Percentiles rank a stretch among this genome's conserved stretches.
These are phyloP conservation scores for Plasmodium adleri DNA, from an alignment of 169 alveolate species.

Conservation along the genomic window DNA sequence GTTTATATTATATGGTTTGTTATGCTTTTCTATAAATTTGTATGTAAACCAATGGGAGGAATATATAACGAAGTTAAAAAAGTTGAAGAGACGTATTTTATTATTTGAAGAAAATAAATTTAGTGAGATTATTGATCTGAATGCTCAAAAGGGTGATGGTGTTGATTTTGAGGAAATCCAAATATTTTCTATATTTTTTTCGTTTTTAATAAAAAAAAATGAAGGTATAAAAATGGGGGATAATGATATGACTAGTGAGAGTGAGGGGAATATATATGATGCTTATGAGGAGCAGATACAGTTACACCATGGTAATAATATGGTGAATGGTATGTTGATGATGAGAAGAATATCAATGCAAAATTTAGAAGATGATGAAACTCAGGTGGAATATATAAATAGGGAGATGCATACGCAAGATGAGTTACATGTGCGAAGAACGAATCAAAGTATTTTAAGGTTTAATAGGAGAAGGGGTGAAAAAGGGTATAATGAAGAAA, in stretches of 20 bases:
- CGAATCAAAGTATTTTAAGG: too few relatives aligned
- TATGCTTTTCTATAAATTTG: constrained; percentile 54
- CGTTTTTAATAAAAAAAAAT: constrained; percentile 14
- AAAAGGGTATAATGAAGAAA: too few relatives aligned
- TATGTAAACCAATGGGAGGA: constrained; percentile 48
- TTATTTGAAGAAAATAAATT: constrained; percentile 49
- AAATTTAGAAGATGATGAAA: too few relatives aligned
- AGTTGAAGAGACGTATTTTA: constrained; percentile 20
- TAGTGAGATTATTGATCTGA: constrained; percentile 62
- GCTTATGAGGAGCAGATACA: too few relatives aligned
- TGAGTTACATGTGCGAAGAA: too few relatives aligned
- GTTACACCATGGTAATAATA: too few relatives aligned
- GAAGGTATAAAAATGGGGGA: neutral
- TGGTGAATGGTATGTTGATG: too few relatives aligned
- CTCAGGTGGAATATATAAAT: too few relatives aligned
- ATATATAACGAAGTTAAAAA: constrained; percentile 17
- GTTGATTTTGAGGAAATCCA: neutral
- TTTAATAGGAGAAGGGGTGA: too few relatives aligned
- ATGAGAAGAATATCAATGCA: too few relatives aligned
- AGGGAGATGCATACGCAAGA: too few relatives aligned
- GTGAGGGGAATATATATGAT: neutral
- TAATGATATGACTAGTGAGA: neutral
- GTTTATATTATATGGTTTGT: constrained; percentile 11
- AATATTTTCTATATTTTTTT: constrained; percentile 26
- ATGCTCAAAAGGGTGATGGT: constrained; percentile 38